Evolutionary conservation across 2,329 filamentous ascomycete genomes (phyloP).

Genomic region (Fusarium heterosporum): DNA sequence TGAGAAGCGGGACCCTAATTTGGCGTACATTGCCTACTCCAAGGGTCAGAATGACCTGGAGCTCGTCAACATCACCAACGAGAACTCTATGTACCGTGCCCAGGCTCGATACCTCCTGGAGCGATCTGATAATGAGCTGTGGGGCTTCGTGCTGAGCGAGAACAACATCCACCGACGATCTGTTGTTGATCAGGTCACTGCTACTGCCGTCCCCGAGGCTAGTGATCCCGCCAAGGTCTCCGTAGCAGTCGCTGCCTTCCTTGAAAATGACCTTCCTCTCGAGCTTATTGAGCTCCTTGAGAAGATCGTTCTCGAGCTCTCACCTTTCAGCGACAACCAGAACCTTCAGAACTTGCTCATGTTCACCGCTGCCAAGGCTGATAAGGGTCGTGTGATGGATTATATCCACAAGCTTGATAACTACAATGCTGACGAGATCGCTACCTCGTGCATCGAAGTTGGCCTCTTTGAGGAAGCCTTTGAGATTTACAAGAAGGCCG

Average conservation of each 20-base stretch:
- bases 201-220: conserved; percentile 92
- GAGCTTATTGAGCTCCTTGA: conserved; percentile 98
- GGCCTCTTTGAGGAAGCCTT: conserved; percentile 97
- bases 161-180: conserved; percentile 97
- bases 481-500: conserved; percentile 98
- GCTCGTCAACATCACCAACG: conserved; percentile 96
- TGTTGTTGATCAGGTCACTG: conserved; percentile 94
- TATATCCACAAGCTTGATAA: conserved; percentile 93
- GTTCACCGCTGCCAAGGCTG: conserved; percentile 95
- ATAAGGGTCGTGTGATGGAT: conserved; percentile 93
- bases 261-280: conserved; percentile 88
- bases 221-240: conserved; percentile 95
- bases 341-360: conserved; percentile 96
- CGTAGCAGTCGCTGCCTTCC: conserved; percentile 91
- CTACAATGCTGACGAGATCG: conserved; percentile 93
- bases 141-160: conserved; percentile 92
- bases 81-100: conserved; percentile 99
- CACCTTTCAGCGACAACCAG: conserved; percentile 96
- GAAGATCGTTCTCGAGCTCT: conserved; percentile 99
- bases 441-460: conserved; percentile 91
- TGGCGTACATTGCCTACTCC: conserved; percentile 93
- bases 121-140: conserved; percentile 88
- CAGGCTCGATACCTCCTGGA: conserved; percentile 96
- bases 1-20: conserved; percentile 96
- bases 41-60: conserved; percentile 99